Conservation (phyloP, 139 green algal species). For the Pleodorina starrii region DNA sequence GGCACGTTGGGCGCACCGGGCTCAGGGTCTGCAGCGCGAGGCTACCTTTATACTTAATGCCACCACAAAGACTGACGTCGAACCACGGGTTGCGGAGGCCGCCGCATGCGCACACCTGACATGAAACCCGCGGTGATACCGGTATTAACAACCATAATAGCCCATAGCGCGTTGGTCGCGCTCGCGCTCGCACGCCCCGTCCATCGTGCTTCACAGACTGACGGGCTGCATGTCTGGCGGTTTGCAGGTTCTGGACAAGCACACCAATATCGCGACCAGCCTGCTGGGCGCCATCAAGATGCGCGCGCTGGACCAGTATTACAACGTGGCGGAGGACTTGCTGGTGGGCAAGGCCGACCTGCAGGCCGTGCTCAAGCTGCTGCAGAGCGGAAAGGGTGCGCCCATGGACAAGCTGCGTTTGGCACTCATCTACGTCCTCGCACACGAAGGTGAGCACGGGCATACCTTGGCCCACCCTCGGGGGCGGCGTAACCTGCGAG, state of each 20-base stretch:
- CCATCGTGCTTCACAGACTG: neutral
- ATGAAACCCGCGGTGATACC: no score
- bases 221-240: no score
- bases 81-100: no score
- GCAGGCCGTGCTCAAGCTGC: conserved; percentile 68
- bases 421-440: conserved; percentile 91
- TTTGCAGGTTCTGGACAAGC: conserved; percentile 98
- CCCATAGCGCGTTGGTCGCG: no score
- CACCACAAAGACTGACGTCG: no score
- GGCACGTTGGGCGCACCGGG: neutral
- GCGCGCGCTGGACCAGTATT: conserved; percentile 88
- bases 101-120: no score
- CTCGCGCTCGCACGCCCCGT: neutral
- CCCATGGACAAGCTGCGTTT: conserved; percentile 92
- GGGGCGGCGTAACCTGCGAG: no score
- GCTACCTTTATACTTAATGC: no score
- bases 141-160: no score
- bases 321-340: conserved; percentile 83
- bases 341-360: conserved; percentile 84
- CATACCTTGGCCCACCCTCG: no score
- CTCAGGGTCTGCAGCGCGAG: no score
- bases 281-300: conserved; percentile 94
- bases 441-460: conserved; percentile 55
- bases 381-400: conserved; percentile 74
- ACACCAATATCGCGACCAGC: conserved; percentile 96